Evolutionary conservation across 257 asterid species (phyloP).

Genomic region (Ligustrum vulgare): DNA sequence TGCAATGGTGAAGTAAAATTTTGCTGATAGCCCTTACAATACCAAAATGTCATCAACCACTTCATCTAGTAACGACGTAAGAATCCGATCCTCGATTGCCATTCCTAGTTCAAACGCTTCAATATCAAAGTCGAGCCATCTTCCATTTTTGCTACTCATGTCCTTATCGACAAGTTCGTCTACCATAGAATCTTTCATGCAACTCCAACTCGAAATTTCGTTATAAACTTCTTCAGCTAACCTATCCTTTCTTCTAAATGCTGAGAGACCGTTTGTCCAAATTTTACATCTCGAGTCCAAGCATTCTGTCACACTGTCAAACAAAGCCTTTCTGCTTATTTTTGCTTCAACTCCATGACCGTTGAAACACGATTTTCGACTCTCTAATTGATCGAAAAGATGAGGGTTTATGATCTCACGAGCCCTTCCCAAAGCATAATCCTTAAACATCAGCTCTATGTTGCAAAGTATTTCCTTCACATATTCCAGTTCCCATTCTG

Average conservation of each 20-base stretch:
- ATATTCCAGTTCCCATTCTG: constrained; percentile 61
- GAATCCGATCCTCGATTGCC: constrained; percentile 63
- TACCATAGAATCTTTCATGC: constrained; percentile 60
- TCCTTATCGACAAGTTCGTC: constrained; percentile 89
- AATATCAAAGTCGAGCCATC: constrained; percentile 76
- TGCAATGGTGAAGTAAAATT: constrained; percentile 21
- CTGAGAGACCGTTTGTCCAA: constrained; percentile 59
- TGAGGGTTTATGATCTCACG: constrained; percentile 45
- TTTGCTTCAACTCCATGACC: constrained; percentile 32
- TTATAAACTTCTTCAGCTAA: constrained; percentile 64
- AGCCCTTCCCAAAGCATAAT: constrained; percentile 58
- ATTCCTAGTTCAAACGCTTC: constrained; percentile 77
- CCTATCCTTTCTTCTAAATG: constrained; percentile 47
- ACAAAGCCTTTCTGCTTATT: constrained; percentile 48
- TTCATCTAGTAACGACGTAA: constrained; percentile 72
- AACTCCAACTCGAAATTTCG: constrained; percentile 63
- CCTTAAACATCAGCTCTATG: constrained; percentile 56
- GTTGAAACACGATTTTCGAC: constrained; percentile 24
- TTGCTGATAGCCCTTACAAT: constrained; percentile 27
- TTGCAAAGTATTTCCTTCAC: constrained; percentile 61
- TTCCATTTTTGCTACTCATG: constrained; percentile 71
- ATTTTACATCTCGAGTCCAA: constrained; percentile 49
- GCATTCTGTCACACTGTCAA: constrained; percentile 70
- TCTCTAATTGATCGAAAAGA: constrained; percentile 56
- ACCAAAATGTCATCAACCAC: constrained; percentile 60